Base-by-base conservation (phyloP, 108 stramenopile species). In the Chaetoceros tenuissimus region DNA sequence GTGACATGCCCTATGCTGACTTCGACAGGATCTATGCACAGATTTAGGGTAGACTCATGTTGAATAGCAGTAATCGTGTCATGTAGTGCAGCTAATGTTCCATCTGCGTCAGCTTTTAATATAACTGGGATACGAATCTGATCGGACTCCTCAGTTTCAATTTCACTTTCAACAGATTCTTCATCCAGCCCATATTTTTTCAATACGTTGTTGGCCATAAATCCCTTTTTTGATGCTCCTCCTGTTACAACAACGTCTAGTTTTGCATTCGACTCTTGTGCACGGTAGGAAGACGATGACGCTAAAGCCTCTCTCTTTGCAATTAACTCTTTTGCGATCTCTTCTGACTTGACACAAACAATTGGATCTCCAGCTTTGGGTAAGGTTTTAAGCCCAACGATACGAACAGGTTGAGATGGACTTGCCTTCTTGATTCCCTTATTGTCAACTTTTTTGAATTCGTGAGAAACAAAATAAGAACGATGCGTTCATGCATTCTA, bases 361-460 rank as follows among this genome's bases (percentile, higher is more conserved):
- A 93, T 57, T 3, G 85, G 80, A 64, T 93, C 91, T 18, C 91
- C 91, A 31, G 91, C 91, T 46, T 78, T 87, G 8, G 91, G 87
- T 13, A 85, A 43, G 2, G 81, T 62, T 58, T 85, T 87, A 59
- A 93, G 85, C 0, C 91, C 91, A 34, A 89, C 75, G 29, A 93
- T 84, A 2, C 81, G 67, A 1, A 89, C 83, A 16, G 91, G 91
- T 64, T 87, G 82, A 1, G 85, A 87, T 29, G 91, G 87, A 24
- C 71, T 53, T 0, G 83, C 87, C 23, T 62, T 60, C 56, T 78
- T 77, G 1, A 93, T 28, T 24, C 71, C 46, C 29, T 75, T 72
- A 68, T 74, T 71, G 43, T 69, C 67, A 22, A 81, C 77, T 79
- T 30, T 22, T 61, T 17, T 23, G 28, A 40, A 55, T 24, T 7